Conservation (phyloP, 2,329 filamentous ascomycete genomes). For the Ophiocordyceps camponoti-rufipedis region DNA sequence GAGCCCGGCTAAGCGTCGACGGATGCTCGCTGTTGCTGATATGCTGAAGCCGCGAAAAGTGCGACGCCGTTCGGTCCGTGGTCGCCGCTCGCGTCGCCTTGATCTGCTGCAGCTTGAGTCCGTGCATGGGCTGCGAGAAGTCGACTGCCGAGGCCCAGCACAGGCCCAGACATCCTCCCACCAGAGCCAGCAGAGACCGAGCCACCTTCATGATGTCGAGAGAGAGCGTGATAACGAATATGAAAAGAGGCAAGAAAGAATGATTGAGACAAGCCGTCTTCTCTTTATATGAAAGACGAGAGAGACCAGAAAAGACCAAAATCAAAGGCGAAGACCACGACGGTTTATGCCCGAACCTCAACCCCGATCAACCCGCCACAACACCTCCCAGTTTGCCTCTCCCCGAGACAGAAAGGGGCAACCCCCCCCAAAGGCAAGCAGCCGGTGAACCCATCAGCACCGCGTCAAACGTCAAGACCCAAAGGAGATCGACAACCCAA, state of each 20-base stretch:
- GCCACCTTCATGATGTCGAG: neutral
- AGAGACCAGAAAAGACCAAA: neutral
- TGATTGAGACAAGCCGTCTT: no score
- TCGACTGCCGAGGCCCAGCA: constrained; percentile 9
- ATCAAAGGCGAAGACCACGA: neutral
- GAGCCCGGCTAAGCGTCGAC: constrained; percentile 9
- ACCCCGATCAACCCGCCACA: neutral
- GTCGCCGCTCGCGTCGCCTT: constrained; percentile 10
- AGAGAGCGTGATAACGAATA: neutral
- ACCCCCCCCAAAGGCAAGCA: neutral
- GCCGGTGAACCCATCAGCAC: neutral
- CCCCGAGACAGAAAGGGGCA: neutral
- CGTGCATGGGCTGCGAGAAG: constrained; percentile 17
- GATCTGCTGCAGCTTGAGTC: constrained; percentile 17
- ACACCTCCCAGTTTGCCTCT: neutral
- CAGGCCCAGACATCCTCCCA: neutral
- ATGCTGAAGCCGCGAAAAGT: constrained; percentile 15
- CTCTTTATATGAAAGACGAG: no score
- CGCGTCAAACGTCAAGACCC: neutral
- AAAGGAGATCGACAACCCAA: neutral
- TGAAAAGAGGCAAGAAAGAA: neutral
- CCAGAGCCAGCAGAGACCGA: neutral
- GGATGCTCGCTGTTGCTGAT: constrained; percentile 9
- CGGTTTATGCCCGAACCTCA: no score
- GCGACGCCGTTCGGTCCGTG: constrained; percentile 10